Evolutionary conservation across 2,329 filamentous ascomycete genomes (phyloP).

Genomic region (Phyllosticta capitalensis): DNA sequence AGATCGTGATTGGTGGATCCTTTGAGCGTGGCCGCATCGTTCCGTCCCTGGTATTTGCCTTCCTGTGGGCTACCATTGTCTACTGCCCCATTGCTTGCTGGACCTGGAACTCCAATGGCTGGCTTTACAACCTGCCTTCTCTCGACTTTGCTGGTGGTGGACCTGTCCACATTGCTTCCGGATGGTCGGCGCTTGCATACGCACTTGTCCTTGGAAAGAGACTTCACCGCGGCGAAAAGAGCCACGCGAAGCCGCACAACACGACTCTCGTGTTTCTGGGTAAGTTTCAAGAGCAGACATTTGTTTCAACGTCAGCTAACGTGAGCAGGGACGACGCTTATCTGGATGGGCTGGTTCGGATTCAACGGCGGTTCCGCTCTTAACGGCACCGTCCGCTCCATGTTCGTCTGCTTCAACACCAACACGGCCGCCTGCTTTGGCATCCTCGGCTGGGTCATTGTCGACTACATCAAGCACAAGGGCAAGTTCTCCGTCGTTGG

Average conservation of each 20-base stretch:
- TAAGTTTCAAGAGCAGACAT: neutral
- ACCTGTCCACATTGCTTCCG: slow-evolving; percentile 54
- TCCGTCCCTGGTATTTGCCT: slow-evolving; percentile 54
- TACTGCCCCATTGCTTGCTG: slow-evolving; percentile 56
- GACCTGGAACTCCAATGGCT: slow-evolving; percentile 59
- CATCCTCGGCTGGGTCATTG: slow-evolving; percentile 44
- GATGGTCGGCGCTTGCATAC: slow-evolving; percentile 55
- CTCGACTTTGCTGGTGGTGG: slow-evolving; percentile 54
- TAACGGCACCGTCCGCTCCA: slow-evolving; percentile 43
- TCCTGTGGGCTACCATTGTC: slow-evolving; percentile 56
- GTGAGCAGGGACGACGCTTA: slow-evolving; percentile 46
- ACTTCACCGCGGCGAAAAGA: slow-evolving; percentile 38
- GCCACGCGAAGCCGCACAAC: slow-evolving; percentile 51
- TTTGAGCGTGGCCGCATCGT: slow-evolving; percentile 56
- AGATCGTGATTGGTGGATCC: slow-evolving; percentile 56
- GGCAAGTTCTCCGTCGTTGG: slow-evolving; percentile 48
- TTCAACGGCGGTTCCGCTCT: slow-evolving; percentile 50
- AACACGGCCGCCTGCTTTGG: slow-evolving; percentile 47
- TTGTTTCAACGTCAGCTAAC: neutral
- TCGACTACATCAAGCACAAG: slow-evolving; percentile 43
- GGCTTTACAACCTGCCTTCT: slow-evolving; percentile 52
- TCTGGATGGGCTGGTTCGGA: slow-evolving; percentile 56
- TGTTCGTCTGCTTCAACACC: slow-evolving; percentile 49
- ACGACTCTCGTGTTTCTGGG: slow-evolving; percentile 51
- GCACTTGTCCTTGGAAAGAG: slow-evolving; percentile 54